Base-by-base conservation (phyloP, 2,329 filamentous ascomycete genomes). In the Harringtonia aguacate region DNA sequence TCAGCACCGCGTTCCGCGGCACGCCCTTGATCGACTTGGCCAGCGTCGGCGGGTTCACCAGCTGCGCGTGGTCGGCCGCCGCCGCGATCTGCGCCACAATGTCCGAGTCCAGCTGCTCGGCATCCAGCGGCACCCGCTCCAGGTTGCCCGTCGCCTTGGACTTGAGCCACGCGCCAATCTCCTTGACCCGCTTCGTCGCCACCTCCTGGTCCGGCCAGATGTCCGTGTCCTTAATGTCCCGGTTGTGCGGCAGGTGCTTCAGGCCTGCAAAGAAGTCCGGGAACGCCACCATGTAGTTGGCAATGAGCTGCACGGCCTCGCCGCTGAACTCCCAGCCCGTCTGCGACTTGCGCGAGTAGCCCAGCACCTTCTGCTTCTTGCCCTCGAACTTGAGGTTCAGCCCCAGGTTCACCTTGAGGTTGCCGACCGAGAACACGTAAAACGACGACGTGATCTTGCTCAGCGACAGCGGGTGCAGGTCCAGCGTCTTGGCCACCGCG, bases 361-460 rank as follows among this genome's bases (percentile, higher is more conserved):
- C 92, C 28, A 98, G 67, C 8, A 98, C 92, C 66, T 98, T 98
- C 54, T 89, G 75, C 64, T 95, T 95, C 65, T 86, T 90, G 3
- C 79, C 86, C 60, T 98, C 92, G 48, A 98, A 98, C 61, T 98
- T 98, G 52, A 98, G 73, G 57, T 98, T 98, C 48, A 98, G 71
- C 0, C 92, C 92, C 21, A 98, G 69, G 55, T 98, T 98, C 49
- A 95, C 73, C 54, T 86, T 84, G 46, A 88, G 70, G 21, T 36
- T 46, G 46, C 86, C 86, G 4, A 90, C 79, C 17, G 66, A 75
- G 45, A 79, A 78, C 46, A 98, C 85, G 44, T 82, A 84, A 61
- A 94, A 97, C 0, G 90, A 89, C 2, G 92, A 94, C 0, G 92
- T 97, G 55, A 98, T 85, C 70, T 95, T 98, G 63, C 89, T 94